Evolutionary conservation across 148 eudicot species (phyloP).

Genomic region (Cornus controversa): DNA sequence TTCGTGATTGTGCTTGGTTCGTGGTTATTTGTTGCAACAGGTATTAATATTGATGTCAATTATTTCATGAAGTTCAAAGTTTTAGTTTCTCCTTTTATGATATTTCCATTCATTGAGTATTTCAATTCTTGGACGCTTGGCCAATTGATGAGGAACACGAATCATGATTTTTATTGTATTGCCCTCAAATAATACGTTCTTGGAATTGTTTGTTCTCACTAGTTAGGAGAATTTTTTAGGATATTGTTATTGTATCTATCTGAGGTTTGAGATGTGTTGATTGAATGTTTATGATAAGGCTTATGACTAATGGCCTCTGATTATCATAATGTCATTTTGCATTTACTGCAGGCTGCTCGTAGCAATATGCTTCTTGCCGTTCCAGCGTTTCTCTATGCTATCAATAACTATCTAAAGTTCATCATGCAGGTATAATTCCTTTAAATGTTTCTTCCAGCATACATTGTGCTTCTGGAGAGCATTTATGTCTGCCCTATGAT

Average conservation of each 20-base stretch:
- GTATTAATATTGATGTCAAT: background rate
- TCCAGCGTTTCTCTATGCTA: slow-evolving; percentile 72
- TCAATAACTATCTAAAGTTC: slow-evolving; percentile 91
- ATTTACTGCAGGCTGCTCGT: slow-evolving; percentile 86
- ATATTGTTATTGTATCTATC: background rate
- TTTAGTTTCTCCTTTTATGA: background rate
- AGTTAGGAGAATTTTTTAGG: background rate
- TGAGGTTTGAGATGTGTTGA: background rate
- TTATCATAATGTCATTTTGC: background rate
- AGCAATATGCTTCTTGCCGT: slow-evolving; percentile 82
- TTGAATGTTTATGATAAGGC: background rate
- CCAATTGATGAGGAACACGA: background rate
- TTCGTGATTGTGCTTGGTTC: no score
- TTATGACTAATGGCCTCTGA: background rate
- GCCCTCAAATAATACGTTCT: background rate
- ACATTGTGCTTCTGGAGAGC: background rate
- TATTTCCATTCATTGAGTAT: background rate
- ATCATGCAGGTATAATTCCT: slow-evolving; percentile 63
- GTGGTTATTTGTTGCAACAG: no score
- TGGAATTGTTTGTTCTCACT: background rate
- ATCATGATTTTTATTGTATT: background rate
- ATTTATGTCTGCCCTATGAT: background rate
- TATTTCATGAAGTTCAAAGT: background rate
- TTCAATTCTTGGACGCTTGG: background rate
- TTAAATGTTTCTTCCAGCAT: background rate